Conservation (phyloP, 352 stramenopile genomes). For the Phytophthora cryptogea region DNA sequence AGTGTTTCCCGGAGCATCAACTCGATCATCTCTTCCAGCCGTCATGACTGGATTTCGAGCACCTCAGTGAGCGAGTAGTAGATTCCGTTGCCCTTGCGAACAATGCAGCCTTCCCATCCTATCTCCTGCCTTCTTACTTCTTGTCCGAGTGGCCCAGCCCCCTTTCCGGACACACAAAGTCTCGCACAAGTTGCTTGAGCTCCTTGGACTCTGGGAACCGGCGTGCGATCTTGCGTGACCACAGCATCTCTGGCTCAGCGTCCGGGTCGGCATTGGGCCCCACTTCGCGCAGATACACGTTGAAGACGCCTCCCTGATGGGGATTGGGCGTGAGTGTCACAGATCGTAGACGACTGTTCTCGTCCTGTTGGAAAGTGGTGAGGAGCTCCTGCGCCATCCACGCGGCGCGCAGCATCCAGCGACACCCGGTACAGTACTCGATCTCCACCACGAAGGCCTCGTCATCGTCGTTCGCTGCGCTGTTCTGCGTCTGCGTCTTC, state of each 20-base stretch:
- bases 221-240: constrained; percentile 80
- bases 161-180: constrained; percentile 81
- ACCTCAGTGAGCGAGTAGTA: constrained; percentile 18
- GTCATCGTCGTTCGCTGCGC: constrained; percentile 2
- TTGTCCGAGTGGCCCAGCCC: constrained; percentile 88
- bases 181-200: constrained; percentile 92
- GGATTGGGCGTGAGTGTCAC: constrained; percentile 72
- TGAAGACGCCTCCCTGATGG: constrained; percentile 64
- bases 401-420: constrained; percentile 87
- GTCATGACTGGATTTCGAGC: constrained; percentile 28
- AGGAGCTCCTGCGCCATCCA: constrained; percentile 93
- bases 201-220: constrained; percentile 93
- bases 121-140: constrained; percentile 42
- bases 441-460: constrained; percentile 83
- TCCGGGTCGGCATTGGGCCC: constrained; percentile 33
- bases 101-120: background rate
- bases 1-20: constrained; percentile 33
- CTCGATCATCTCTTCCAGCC: constrained; percentile 25
- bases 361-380: constrained; percentile 90
- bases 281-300: constrained; percentile 59
- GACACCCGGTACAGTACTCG: constrained; percentile 91
- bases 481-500: constrained; percentile 3
- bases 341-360: constrained; percentile 45
- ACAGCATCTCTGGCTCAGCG: constrained; percentile 70
- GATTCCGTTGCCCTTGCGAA: background rate